phyloP scores from a whole-genome alignment of 768 basidiomycete species.

The Tylopilus plumbeoviolaceoides region DNA sequence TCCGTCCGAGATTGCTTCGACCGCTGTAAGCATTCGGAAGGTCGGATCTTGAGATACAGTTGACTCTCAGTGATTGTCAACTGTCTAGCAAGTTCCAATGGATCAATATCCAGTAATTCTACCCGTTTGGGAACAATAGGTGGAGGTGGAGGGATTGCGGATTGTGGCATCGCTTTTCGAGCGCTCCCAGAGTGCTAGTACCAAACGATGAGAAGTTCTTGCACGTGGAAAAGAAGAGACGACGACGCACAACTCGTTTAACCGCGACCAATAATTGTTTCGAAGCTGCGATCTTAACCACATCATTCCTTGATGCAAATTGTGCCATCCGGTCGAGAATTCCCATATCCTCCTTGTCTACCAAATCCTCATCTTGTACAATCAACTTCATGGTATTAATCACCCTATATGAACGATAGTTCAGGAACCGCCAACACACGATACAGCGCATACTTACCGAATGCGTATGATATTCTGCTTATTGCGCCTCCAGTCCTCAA shows the following conservation, averaged over 20 bases:
- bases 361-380: conserved; percentile 49
- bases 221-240: neutral
- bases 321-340: conserved; percentile 51
- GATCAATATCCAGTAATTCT: conserved; percentile 57
- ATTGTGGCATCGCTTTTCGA: conserved; percentile 33
- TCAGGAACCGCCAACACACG: neutral
- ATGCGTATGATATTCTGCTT: conserved; percentile 59
- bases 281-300: conserved; percentile 39
- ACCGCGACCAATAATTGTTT: conserved; percentile 48
- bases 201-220: neutral
- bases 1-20: conserved; percentile 45
- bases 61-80: conserved; percentile 61
- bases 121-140: conserved; percentile 47
- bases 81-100: conserved; percentile 63
- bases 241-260: conserved; percentile 44
- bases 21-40: conserved; percentile 58
- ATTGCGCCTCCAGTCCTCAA: conserved; percentile 49
- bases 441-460: conserved; percentile 37
- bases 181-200: conserved; percentile 31
- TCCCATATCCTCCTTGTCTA: conserved; percentile 51
- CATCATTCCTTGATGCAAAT: conserved; percentile 45
- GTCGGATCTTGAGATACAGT: conserved; percentile 55
- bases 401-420: conserved; percentile 38
- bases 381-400: conserved; percentile 62
- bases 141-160: conserved; percentile 41